Conservation (phyloP, 352 stramenopile genomes). For the Elongisporangium senticosum region DNA sequence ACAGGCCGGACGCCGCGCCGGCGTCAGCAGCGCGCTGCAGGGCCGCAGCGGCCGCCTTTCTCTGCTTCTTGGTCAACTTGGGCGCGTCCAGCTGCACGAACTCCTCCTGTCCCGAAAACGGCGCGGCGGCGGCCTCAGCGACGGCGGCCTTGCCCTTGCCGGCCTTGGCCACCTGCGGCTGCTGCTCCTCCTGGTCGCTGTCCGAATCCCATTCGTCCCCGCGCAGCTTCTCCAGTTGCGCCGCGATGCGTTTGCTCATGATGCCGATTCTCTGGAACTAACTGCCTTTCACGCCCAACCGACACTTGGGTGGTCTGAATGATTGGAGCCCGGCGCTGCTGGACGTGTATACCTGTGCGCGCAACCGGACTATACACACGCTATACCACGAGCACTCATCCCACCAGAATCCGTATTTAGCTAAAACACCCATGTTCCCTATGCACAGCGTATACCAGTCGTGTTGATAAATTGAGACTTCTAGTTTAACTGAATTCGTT, state of each 20-base stretch:
- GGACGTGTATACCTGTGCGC: not conserved
- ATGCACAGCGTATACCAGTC: not conserved
- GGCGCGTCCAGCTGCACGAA: slow-evolving; percentile 17
- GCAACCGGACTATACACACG: not conserved
- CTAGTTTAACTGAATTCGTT: not conserved
- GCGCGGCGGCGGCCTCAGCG: slow-evolving; percentile 3
- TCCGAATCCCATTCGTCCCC: slow-evolving; percentile 84
- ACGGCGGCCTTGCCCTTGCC: slow-evolving; percentile 6
- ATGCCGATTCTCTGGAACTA: slow-evolving; percentile 5
- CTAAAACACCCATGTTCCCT: not conserved
- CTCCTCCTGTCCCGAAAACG: not conserved
- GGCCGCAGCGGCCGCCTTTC: slow-evolving; percentile 21
- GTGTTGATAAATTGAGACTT: not conserved
- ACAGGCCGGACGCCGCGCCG: slow-evolving; percentile 30
- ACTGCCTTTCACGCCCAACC: not conserved
- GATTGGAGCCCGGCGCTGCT: not conserved
- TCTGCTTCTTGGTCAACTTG: slow-evolving; percentile 44
- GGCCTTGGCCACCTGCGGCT: slow-evolving; percentile 4
- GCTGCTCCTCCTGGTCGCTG: slow-evolving; percentile 50
- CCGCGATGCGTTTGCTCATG: slow-evolving; percentile 74
- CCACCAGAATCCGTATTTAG: not conserved
- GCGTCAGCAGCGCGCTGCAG: slow-evolving; percentile 17
- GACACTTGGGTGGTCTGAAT: not conserved
- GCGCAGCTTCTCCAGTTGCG: slow-evolving; percentile 76
- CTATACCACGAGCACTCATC: not conserved